Base-by-base conservation (phyloP, 2,329 filamentous ascomycete species). In the Bisporella sp. region DNA sequence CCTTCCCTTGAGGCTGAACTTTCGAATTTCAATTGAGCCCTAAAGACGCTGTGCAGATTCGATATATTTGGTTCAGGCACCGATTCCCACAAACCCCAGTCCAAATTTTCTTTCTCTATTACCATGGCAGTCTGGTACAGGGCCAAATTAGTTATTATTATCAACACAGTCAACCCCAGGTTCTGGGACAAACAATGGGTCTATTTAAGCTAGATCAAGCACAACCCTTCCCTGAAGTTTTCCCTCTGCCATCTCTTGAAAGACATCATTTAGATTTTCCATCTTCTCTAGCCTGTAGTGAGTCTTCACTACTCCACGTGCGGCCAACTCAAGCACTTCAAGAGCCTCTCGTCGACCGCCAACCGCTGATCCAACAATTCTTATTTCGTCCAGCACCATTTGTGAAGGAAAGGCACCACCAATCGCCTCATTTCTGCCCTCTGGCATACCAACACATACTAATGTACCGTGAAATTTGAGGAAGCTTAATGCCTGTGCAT, bases 391-490 rank as follows among this genome's bases (percentile, higher is more conserved):
- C 21, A 21, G 21, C 21, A 21, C 21, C 21, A 21, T 46, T 48
- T 48, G 2, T 64, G 67, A 45, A 77, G 21, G 21, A 21, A 21
- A 21, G 21, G 21, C 21, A 21, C 21, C 21, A 1, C 11, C 69
- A 51, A 79, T 75, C 1, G 73, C 66, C 43, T 67, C 58, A 4
- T 65, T 59, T 1, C 69, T 66, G 30, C 73, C 69, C 53, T 76
- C 72, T 5, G 76, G 75, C 29, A 78, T 64, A 5, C 75, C 76
- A 6, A 78, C 71, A 55, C 74, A 77, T 6, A 78, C 74, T 33
- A 78, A 46, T 1, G 71, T 73, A 1, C 76, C 75, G 48, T 71
- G 69, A 57, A 75, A 73, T 30, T 71, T 68, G 13, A 78, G 64
- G 53, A 77, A 70, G 40, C 62, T 63, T 33, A 76, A 54, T 1